Evolutionary conservation across 805 yeast species (phyloP).

Genomic region (Clavispora asparagi): DNA sequence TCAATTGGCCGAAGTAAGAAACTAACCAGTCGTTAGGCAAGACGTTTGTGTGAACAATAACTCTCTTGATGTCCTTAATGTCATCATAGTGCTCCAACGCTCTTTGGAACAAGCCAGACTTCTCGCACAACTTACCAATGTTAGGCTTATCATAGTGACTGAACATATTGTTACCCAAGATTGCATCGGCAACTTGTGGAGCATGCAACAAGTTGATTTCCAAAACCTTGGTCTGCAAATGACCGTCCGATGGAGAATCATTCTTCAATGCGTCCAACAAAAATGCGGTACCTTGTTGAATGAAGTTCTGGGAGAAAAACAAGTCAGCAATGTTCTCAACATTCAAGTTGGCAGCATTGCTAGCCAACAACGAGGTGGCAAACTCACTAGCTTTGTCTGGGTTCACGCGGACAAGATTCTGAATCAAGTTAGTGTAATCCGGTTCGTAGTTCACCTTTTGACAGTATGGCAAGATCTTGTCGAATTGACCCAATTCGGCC

Average conservation of each 20-base stretch:
- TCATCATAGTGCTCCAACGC: conserved; percentile 96
- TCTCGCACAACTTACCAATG: conserved; percentile 88
- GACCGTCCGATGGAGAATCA: conserved; percentile 92
- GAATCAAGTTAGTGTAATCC: conserved; percentile 83
- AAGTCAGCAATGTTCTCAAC: conserved; percentile 87
- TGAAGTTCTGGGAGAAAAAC: conserved; percentile 87
- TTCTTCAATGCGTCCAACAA: conserved; percentile 90
- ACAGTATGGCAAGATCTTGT: conserved; percentile 90
- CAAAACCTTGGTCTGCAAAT: conserved; percentile 87
- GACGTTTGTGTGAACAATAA: conserved; percentile 77
- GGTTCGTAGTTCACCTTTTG: conserved; percentile 85
- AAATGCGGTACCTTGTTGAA: conserved; percentile 98
- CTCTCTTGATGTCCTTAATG: conserved; percentile 91
- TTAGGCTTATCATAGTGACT: conserved; percentile 92
- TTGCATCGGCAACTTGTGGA: conserved; percentile 99
- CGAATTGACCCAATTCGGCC: conserved; percentile 96
- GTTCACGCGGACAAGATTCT: conserved; percentile 82
- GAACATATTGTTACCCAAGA: conserved; percentile 92
- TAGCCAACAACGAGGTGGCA: conserved; percentile 74
- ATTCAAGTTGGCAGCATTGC: conserved; percentile 60
- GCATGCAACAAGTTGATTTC: conserved; percentile 93
- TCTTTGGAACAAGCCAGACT: conserved; percentile 92
- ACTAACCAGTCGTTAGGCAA: conserved; percentile 94
- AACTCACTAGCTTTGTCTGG: conserved; percentile 99
- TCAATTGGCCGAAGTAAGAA: conserved; percentile 84